A percentile compares a stretch with the other conserved stretches of the same genome.
phyloP scores from a whole-genome alignment of 805 yeast species.

The Pichia nakasei region DNA sequence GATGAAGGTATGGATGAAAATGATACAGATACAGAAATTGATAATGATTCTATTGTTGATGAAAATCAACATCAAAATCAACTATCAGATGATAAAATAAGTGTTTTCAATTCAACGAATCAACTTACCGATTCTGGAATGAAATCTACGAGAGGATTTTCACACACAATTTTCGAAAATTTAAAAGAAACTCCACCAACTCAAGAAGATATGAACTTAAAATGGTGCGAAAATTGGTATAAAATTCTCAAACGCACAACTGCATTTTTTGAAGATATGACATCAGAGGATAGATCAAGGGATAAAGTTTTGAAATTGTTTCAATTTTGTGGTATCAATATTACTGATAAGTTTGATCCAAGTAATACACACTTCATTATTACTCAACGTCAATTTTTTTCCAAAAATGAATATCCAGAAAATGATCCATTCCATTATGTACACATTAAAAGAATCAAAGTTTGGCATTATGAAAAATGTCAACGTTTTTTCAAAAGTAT shows the following conservation, averaged over 20 bases:
- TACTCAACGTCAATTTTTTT: constrained; percentile 34
- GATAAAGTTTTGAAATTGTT: constrained; percentile 37
- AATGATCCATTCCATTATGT: constrained; percentile 43
- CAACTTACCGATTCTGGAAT: constrained; percentile 5
- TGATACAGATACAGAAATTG: neutral
- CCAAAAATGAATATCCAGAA: constrained; percentile 29
- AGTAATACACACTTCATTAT: constrained; percentile 37
- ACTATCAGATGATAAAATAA: neutral
- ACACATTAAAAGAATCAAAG: constrained; percentile 38
- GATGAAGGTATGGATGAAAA: neutral
- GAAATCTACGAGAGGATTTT: constrained; percentile 9
- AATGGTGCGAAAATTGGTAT: constrained; percentile 48
- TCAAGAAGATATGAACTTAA: constrained; percentile 29
- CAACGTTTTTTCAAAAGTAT: constrained; percentile 45
- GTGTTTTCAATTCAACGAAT: constrained; percentile 4
- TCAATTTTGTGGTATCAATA: constrained; percentile 39
- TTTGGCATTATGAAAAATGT: constrained; percentile 53
- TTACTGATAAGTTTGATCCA: constrained; percentile 38
- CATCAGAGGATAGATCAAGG: constrained; percentile 30
- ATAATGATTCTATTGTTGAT: neutral
- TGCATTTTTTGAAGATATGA: constrained; percentile 39
- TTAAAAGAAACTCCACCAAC: constrained; percentile 31
- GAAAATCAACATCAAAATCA: neutral
- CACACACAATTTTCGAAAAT: constrained; percentile 23
- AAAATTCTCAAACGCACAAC: constrained; percentile 37